phyloP scores from a whole-genome alignment of 2,329 filamentous ascomycete species.

The Phaeosphaeriaceae sp. region DNA sequence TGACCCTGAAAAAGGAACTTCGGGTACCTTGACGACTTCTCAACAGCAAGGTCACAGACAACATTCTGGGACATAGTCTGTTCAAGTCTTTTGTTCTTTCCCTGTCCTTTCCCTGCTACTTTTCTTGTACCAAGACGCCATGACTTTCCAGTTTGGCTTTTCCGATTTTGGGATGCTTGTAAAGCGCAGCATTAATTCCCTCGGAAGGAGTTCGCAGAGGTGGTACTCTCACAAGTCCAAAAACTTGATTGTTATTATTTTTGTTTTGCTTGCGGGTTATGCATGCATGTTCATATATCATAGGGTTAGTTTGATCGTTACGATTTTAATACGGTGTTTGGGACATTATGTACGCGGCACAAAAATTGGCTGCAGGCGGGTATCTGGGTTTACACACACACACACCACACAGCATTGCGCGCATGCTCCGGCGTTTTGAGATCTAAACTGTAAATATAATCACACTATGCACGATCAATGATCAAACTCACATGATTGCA shows the following conservation, averaged over 20 bases:
- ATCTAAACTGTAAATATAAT: slow-evolving; percentile 18
- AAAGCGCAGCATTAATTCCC: slow-evolving; percentile 8
- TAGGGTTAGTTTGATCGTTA: slow-evolving; percentile 19
- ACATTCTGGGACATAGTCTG: neutral
- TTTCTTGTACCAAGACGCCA: slow-evolving; percentile 9
- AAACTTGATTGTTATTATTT: slow-evolving; percentile 24
- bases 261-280: slow-evolving; percentile 11
- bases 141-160: neutral
- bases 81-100: slow-evolving; percentile 16
- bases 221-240: slow-evolving; percentile 33
- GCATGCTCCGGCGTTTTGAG: slow-evolving; percentile 5
- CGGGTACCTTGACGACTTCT: neutral
- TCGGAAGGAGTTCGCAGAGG: slow-evolving; percentile 36
- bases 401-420: slow-evolving; percentile 7
- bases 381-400: slow-evolving; percentile 15
- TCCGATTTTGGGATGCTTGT: neutral
- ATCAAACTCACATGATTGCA: slow-evolving; percentile 11
- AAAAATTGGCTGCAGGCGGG: slow-evolving; percentile 12
- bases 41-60: neutral
- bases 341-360: slow-evolving; percentile 16
- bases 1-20: neutral
- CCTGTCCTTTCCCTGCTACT: slow-evolving; percentile 15
- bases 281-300: slow-evolving; percentile 34
- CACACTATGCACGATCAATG: slow-evolving; percentile 3
- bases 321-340: slow-evolving; percentile 25